A percentile compares a stretch with the other conserved stretches of the same genome.
Evolutionary conservation across 768 basidiomycete genomes (phyloP).

Genomic region (Tricholoma bakamatsutake): DNA sequence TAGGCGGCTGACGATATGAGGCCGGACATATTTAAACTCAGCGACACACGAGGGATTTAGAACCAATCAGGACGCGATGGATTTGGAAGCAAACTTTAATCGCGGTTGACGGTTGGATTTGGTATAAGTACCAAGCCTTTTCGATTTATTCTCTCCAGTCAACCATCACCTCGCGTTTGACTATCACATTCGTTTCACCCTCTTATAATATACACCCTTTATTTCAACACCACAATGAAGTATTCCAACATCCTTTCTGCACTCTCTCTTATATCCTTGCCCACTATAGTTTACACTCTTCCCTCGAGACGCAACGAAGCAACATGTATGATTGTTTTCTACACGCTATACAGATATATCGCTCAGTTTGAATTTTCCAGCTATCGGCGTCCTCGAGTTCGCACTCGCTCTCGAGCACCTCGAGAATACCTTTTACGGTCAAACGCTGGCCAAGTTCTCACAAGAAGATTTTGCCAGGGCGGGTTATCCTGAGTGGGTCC

Average conservation of each 20-base stretch:
- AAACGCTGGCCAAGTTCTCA: slow-evolving; percentile 34
- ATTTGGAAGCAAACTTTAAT: neutral
- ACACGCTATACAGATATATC: neutral
- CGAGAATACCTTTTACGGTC: slow-evolving; percentile 37
- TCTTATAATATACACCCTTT: neutral
- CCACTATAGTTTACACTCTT: neutral
- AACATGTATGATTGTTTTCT: neutral
- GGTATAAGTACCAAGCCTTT: neutral
- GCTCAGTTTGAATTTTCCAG: slow-evolving; percentile 5
- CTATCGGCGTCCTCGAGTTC: slow-evolving; percentile 32
- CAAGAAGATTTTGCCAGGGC: slow-evolving; percentile 34
- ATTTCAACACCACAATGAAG: slow-evolving; percentile 9
- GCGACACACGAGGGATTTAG: neutral
- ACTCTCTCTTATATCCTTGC: slow-evolving; percentile 3
- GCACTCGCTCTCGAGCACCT: slow-evolving; percentile 42
- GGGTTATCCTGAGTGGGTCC: slow-evolving; percentile 41
- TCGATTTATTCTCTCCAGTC: neutral
- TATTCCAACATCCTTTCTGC: slow-evolving; percentile 5
- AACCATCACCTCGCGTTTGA: neutral
- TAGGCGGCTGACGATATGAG: too few relatives aligned
- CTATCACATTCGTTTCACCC: slow-evolving; percentile 1
- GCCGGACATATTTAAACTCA: too few relatives aligned
- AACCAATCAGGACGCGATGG: neutral
- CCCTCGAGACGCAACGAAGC: neutral
- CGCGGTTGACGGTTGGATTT: neutral